A percentile compares a stretch with the other conserved stretches of the same genome.
Conservation (phyloP, 371 early-diverging fungal genomes). For the Haplosporangium sp. region DNA sequence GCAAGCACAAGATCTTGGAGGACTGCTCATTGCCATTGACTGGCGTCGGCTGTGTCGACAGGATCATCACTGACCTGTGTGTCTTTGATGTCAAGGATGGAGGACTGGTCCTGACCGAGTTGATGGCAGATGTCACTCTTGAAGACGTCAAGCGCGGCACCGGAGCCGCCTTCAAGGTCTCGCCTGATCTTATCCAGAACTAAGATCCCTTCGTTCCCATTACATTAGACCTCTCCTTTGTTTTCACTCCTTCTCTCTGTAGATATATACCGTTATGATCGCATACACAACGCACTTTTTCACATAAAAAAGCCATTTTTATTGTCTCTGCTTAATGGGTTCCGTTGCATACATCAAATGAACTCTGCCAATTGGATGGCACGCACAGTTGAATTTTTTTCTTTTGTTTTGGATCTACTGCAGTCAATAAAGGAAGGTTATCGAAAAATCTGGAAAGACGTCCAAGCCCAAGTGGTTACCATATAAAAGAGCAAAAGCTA, state of each 20-base stretch:
- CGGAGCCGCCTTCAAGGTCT: slow-evolving; percentile 67
- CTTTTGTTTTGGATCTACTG: too few relatives aligned
- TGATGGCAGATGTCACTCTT: slow-evolving; percentile 63
- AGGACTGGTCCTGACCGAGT: slow-evolving; percentile 63
- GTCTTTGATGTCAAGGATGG: slow-evolving; percentile 64
- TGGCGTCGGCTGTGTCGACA: slow-evolving; percentile 70
- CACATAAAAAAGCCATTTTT: too few relatives aligned
- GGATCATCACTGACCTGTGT: slow-evolving; percentile 74
- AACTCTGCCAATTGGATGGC: too few relatives aligned
- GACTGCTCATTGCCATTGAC: slow-evolving; percentile 73
- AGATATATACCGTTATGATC: too few relatives aligned
- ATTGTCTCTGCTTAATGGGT: too few relatives aligned
- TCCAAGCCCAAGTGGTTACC: too few relatives aligned
- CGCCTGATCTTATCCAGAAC: slow-evolving; percentile 54
- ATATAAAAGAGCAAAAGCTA: not conserved
- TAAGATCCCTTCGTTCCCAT: slow-evolving; percentile 2
- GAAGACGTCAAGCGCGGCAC: slow-evolving; percentile 69
- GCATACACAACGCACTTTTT: too few relatives aligned
- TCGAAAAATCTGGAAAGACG: too few relatives aligned
- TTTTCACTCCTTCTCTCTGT: not conserved
- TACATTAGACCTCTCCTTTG: not conserved
- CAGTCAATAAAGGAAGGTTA: too few relatives aligned
- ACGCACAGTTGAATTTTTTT: too few relatives aligned
- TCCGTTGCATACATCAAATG: too few relatives aligned
- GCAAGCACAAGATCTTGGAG: slow-evolving; percentile 72